Evolutionary conservation across 371 early-diverging fungal genomes (phyloP), one percentile per base, ranked within the genome.

Genomic region (Chytridium lagenaria): DNA sequence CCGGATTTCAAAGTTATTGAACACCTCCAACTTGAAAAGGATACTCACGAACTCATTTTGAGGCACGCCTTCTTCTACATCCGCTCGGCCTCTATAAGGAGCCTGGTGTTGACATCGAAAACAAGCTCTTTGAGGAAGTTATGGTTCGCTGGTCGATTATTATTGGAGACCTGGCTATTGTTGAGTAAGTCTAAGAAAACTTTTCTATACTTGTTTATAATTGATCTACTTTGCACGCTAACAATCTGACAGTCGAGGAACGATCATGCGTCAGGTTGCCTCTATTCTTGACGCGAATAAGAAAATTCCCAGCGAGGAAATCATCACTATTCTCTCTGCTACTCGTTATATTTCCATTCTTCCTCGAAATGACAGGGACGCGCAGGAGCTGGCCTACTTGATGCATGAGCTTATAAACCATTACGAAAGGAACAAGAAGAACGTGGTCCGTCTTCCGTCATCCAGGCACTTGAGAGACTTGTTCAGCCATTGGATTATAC

Each of bases 401-500:
- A 80, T 82, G 7, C 68, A 67, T 10, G 83, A 82, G 30, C 69
- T 81, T 19, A 59, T 63, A 15, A 23, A 16, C 36, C 74, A 74
- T 30, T 71, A 73, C 63, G 82, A 82, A n/a, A 73, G 71, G 59
- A 66, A 67, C 31, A 78, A 78, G 37, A 82, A 81, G 57, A 51
- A 71, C 16, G 69, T 71, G 2, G 73, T 83, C 50, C 67, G 76
- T 22, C 69, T 83, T 77, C 83, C 39, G 59, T 77, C n/a, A 78
- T 84, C 22, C 81, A 78, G 34, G 78, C 81, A 2, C 68, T 84
- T 30, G 85, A 84, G 71, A 74, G 80, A 22, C 26, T 83, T 7
- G 69, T 83, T 1, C 83, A 83, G 69, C 80, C 85, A 0, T 67
- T 81, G 34, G 80, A 84, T 64, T 83, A 66, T 37, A 77, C 73